Evolutionary conservation across 441 rosid genomes (phyloP), one percentile per base, ranked within the genome.

Genomic region (Kokia cookei): DNA sequence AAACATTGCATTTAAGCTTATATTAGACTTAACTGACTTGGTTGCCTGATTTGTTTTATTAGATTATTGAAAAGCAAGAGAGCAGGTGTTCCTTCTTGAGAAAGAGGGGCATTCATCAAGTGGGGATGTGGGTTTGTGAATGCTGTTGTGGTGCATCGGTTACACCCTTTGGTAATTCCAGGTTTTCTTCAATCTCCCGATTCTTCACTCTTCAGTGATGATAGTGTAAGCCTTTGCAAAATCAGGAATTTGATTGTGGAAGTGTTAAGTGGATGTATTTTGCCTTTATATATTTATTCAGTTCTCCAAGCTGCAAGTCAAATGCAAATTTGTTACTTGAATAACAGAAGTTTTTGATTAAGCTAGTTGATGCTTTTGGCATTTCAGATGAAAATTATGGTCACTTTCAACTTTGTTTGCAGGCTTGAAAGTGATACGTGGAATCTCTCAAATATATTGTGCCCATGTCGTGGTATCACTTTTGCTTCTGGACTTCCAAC

Each of bases 121-220:
- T 77, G 77, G 97, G 93, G 65, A 87, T 95, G 97, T 95, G 98
- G 99, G 80, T 50, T 14, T 79, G 32, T 53, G 98, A 91, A 60
- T 95, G 99, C 85, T 61, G 69, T 5, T 91, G 97, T 61, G 83
- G 79, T 24, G 27, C 72, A 14, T 82, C 82, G 13, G 24, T 63
- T 54, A 29, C 60, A 61, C 82, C 73, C 42, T 74, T 76, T 0
- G 62, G 79, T 42, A 13, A 17, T 64, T 55, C 57, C 19, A 86
- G 94, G 96, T 92, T 79, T 73, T 8, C 14, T 7, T 47, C 1
- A 11, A 1, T 59, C 43, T 78, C 32, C 29, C 73, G n/a, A 47
- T 60, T 65, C 55, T 65, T 45, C 4, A 1, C 40, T 67, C 50
- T 17, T 8, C 19, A 13, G 0, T 47, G 17, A 14, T 24, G 53